A percentile compares a stretch with the other conserved stretches of the same genome.
phyloP scores from a whole-genome alignment of 805 yeast genomes.

The Maudiozyma saulgeensis region DNA sequence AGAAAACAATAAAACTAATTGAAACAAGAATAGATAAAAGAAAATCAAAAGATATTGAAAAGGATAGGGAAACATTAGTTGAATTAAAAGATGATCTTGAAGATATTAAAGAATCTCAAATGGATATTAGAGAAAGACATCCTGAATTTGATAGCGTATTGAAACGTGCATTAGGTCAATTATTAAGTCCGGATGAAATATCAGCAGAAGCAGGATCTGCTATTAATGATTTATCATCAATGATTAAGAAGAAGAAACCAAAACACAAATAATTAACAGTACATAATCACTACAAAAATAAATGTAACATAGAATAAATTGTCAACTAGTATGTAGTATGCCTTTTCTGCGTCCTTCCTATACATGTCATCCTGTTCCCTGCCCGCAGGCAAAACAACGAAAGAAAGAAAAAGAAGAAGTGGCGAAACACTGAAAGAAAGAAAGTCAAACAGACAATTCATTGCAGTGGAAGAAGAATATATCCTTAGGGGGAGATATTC shows the following conservation, averaged over 20 bases:
- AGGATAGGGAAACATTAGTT: constrained; percentile 37
- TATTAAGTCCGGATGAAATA: constrained; percentile 6
- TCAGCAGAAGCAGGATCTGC: constrained; percentile 5
- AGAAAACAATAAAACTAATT: constrained; percentile 42
- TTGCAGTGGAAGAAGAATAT: too few relatives aligned
- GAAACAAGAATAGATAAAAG: constrained; percentile 31
- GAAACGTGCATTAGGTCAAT: constrained; percentile 10
- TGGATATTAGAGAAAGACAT: constrained; percentile 8
- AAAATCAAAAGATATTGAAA: constrained; percentile 22
- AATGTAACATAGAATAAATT: background rate
- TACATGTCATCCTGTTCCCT: too few relatives aligned
- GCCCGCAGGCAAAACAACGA: too few relatives aligned
- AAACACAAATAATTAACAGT: constrained; percentile 2
- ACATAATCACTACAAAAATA: background rate
- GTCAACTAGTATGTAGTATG: too few relatives aligned
- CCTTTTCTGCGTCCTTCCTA: too few relatives aligned
- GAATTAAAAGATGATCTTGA: constrained; percentile 48
- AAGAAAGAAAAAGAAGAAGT: too few relatives aligned
- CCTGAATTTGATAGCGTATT: constrained; percentile 9
- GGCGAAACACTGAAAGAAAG: too few relatives aligned
- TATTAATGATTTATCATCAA: constrained; percentile 51
- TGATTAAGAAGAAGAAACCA: constrained; percentile 46
- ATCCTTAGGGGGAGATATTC: too few relatives aligned
- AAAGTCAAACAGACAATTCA: too few relatives aligned
- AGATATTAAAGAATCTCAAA: constrained; percentile 34